Evolutionary conservation across 495 filamentous ascomycete genomes (phyloP), one percentile per base, ranked within the genome.

Genomic region (Gamarada debralockiae): DNA sequence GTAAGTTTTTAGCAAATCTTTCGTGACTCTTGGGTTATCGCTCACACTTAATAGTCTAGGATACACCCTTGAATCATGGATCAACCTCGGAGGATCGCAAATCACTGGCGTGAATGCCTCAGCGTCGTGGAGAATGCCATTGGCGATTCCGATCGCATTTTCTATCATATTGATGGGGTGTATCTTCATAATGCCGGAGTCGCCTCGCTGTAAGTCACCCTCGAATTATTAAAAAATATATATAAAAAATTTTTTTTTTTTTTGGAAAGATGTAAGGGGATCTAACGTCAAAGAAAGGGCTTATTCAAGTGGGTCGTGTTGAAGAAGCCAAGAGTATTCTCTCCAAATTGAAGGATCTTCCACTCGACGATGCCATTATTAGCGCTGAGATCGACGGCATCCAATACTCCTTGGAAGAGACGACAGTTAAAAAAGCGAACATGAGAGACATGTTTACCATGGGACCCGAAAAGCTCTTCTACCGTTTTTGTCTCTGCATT

Each of bases 131-230:
- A 68, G 83, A 20, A 85, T 87, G 58, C 84, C 84, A 0, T 80
- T 88, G 53, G 84, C 76, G 0, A 86, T 88, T 68, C 84, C 87
- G 59, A 84, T 86, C 48, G 65, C 84, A 39, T 78, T 80, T 31
- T 70, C 85, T 1, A 56, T 86, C 17, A 43, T 79, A 21, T 70
- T 81, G 0, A 49, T 80, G 7, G 59, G 64, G 15, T 67, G 62
- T 10, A 70, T 83, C 44, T 85, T 78, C 76, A 77, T 83, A 64
- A 78, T 84, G 63, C 82, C 82, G 23, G 81, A 85, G 51, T 84
- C 80, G 1, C 82, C 82, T 12, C 75, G 81, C 20, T 86, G n/a
- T n/a, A n/a, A n/a, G n/a, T n/a, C n/a, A n/a, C n/a, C n/a, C n/a
- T n/a, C n/a, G n/a, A n/a, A n/a, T n/a, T n/a, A n/a, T n/a, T n/a